A percentile compares a stretch with the other conserved stretches of the same genome.
Evolutionary conservation across 306 rosid species (phyloP).

Genomic region (Lathyrus sativus): DNA sequence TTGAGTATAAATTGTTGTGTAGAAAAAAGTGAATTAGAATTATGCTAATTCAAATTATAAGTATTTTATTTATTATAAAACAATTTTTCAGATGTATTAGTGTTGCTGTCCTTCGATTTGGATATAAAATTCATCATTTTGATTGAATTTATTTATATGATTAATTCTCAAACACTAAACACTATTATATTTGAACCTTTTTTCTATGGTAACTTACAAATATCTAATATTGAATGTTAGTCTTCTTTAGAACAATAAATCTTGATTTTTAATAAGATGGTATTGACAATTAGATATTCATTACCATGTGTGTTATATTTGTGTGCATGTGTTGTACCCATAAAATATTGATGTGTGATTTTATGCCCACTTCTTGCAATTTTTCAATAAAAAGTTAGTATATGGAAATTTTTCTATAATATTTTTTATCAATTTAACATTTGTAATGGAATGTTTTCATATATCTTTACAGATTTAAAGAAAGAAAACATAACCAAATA

Average conservation of each 20-base stretch:
- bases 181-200: not conserved
- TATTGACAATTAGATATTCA: no score
- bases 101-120: slow-evolving; percentile 27
- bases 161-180: not conserved
- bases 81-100: not conserved
- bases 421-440: no score
- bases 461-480: no score
- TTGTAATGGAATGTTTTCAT: no score
- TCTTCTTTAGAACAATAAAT: not conserved
- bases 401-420: no score
- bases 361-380: slow-evolving; percentile 20
- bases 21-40: not conserved
- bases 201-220: not conserved
- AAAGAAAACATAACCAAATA: no score
- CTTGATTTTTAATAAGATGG: not conserved
- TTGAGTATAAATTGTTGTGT: not conserved
- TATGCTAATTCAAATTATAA: not conserved
- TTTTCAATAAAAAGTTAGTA: no score
- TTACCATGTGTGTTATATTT: slow-evolving; percentile 27
- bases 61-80: slow-evolving; percentile 1
- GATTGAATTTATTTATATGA: slow-evolving; percentile 35
- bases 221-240: slow-evolving; percentile 34
- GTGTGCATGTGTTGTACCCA: slow-evolving; percentile 7
- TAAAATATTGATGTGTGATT: slow-evolving; percentile 23
- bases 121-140: slow-evolving; percentile 39